phyloP scores from a whole-genome alignment of 768 basidiomycete genomes.

The Dacryopinax primogenitus region DNA sequence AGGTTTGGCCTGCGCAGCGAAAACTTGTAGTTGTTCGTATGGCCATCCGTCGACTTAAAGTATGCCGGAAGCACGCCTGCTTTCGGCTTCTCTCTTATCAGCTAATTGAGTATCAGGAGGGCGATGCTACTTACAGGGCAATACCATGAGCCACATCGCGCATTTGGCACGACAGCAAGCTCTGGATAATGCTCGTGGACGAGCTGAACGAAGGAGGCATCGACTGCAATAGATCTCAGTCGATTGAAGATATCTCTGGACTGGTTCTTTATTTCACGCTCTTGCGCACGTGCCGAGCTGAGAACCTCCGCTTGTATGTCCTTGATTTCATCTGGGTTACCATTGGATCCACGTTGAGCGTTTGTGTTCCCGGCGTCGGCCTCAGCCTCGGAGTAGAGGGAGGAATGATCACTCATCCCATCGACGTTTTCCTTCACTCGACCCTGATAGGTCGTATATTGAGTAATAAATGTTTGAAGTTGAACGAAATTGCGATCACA shows the following conservation, averaged over 20 bases:
- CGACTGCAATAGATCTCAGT: conserved; percentile 71
- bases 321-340: background rate
- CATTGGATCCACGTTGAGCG: background rate
- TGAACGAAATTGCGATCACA: too few species aligned
- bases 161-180: conserved; percentile 59
- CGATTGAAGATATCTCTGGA: conserved; percentile 74
- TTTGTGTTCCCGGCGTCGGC: background rate
- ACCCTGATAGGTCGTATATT: too few species aligned
- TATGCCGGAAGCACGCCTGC: conserved; percentile 39
- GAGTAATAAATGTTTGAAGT: too few species aligned
- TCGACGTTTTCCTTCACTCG: background rate
- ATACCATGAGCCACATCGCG: conserved; percentile 92
- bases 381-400: background rate
- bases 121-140: background rate
- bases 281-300: background rate
- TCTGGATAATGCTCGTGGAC: conserved; percentile 39
- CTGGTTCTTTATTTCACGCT: conserved; percentile 44
- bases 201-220: conserved; percentile 51
- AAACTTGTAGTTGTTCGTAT: conserved; percentile 73
- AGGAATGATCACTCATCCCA: background rate
- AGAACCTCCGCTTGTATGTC: background rate
- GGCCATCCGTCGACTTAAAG: conserved; percentile 89
- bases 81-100: background rate
- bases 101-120: conserved; percentile 18
- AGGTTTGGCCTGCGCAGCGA: conserved; percentile 75